phyloP scores from a whole-genome alignment of 2,329 filamentous ascomycete species.

The Myriosclerotinia curreyana region DNA sequence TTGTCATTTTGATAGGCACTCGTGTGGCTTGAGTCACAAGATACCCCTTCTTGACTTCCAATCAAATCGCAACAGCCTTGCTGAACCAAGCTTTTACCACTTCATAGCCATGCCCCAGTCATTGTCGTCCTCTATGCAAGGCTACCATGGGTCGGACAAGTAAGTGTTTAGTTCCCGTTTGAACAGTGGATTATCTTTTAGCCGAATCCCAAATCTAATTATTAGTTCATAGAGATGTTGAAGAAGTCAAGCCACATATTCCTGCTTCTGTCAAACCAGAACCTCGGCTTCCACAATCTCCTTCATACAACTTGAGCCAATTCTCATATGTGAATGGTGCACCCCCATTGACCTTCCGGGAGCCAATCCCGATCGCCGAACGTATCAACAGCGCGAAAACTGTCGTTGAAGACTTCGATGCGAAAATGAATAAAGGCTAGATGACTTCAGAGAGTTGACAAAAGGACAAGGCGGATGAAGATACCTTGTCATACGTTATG shows the following conservation, averaged over 20 bases:
- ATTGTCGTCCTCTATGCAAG: conserved; percentile 20
- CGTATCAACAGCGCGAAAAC: conserved; percentile 3
- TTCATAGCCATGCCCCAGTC: conserved; percentile 17
- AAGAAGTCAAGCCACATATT: neutral
- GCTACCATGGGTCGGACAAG: conserved; percentile 16
- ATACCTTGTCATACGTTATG: conserved; percentile 6
- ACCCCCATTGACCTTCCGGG: conserved; percentile 14
- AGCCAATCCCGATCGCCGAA: conserved; percentile 9
- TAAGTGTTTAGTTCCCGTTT: conserved; percentile 13
- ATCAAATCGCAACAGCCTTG: neutral
- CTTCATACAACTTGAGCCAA: neutral
- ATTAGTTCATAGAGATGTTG: neutral
- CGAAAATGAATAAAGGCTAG: conserved; percentile 10
- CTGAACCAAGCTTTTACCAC: neutral
- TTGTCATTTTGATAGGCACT: neutral
- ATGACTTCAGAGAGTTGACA: neutral
- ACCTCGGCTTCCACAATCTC: neutral
- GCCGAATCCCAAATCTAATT: conserved; percentile 3
- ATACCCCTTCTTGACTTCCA: neutral
- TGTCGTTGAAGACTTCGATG: conserved; percentile 12
- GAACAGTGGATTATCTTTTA: neutral
- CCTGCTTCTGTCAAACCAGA: neutral
- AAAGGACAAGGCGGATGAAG: neutral
- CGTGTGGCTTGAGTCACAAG: neutral
- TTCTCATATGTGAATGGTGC: neutral